Percentiles rank a stretch among this genome's conserved stretches.
Evolutionary conservation across 2,329 filamentous ascomycete species (phyloP).

Genomic region (Colletotrichum sp.): DNA sequence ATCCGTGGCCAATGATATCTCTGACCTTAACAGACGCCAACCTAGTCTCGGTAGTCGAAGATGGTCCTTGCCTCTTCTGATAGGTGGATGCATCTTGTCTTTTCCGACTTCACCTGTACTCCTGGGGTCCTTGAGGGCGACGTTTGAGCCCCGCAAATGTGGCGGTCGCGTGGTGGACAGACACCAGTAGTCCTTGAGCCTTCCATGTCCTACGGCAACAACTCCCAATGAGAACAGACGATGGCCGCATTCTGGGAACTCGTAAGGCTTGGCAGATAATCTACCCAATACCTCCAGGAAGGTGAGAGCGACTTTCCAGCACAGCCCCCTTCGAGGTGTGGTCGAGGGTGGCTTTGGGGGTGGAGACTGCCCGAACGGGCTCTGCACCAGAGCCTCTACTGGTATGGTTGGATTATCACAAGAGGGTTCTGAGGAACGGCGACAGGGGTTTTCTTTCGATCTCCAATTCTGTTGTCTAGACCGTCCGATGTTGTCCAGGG

Average conservation of each 20-base stretch:
- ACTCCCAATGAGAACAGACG: background rate
- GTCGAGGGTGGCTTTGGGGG: background rate
- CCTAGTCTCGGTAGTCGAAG: background rate
- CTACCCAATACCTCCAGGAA: background rate
- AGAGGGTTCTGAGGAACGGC: background rate
- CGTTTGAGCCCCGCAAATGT: background rate
- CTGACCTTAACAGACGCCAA: background rate
- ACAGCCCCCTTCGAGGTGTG: constrained; percentile 3
- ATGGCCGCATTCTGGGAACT: background rate
- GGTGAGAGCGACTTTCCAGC: background rate
- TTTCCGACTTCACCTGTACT: background rate
- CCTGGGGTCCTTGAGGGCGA: background rate
- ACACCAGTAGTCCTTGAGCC: background rate
- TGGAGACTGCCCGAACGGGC: background rate
- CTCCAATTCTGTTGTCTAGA: background rate
- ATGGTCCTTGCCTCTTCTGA: background rate
- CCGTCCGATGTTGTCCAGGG: background rate
- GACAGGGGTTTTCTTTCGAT: background rate
- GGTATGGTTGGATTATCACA: background rate
- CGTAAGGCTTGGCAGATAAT: constrained; percentile 8
- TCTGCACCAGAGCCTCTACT: background rate
- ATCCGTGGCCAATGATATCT: background rate
- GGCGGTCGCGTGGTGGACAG: background rate
- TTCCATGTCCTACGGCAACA: background rate
- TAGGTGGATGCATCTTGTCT: background rate